Percentiles rank a stretch among this genome's conserved stretches.
These are phyloP conservation scores for Kodamaea anthophila DNA, from an alignment of 1,139 yeast genomes.

Conservation along the genomic window DNA sequence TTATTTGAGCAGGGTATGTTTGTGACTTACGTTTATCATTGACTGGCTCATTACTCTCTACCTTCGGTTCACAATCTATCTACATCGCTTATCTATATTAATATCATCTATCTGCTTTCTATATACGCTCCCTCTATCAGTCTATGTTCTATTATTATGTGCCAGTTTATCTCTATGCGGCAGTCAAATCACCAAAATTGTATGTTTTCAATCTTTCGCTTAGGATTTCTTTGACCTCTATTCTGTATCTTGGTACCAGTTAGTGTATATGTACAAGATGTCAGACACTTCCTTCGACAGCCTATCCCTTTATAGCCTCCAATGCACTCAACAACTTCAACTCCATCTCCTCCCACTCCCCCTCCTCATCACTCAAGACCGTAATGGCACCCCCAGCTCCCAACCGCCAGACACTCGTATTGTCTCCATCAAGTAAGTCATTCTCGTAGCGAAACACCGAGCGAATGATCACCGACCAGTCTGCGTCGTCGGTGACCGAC, in stretches of 20 bases:
- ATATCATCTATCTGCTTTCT: no score
- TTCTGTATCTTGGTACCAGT: no score
- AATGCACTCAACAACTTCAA: slow-evolving; percentile 75
- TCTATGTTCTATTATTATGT: no score
- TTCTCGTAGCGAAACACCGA: slow-evolving; percentile 64
- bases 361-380: slow-evolving; percentile 69
- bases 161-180: no score
- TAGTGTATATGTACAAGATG: slow-evolving; percentile 2
- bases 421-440: slow-evolving; percentile 35
- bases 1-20: background rate
- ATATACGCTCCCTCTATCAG: no score
- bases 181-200: background rate
- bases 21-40: no score
- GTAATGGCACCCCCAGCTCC: slow-evolving; percentile 99
- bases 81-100: no score
- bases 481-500: slow-evolving; percentile 83
- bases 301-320: slow-evolving; percentile 42
- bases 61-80: no score
- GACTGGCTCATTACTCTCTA: no score
- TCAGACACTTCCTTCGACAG: no score
- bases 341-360: slow-evolving; percentile 92
- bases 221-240: background rate
- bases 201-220: background rate
- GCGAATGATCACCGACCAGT: slow-evolving; percentile 94
- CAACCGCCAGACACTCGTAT: slow-evolving; percentile 57